Evolutionary conservation across 1,139 yeast genomes (phyloP), one percentile per base, ranked within the genome.

Genomic region (Nakaseomyces kungkrabaensis): DNA sequence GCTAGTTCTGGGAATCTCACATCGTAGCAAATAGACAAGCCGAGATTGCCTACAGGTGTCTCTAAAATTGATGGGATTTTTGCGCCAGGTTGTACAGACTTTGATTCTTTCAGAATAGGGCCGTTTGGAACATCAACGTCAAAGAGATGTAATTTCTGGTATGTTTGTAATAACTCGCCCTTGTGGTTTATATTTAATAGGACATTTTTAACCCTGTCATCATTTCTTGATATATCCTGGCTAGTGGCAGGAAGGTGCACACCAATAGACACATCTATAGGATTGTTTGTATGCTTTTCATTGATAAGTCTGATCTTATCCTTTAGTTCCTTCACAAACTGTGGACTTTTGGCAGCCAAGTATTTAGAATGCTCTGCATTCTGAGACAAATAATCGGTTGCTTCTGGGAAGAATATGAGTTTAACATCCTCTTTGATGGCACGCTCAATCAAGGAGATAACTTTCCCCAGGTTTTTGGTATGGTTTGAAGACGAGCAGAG

Each of bases 1-100:
- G 92, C 81, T 47, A 85, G 69, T 64, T 90, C 97, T 0, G 96
- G 96, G 65, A 90, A 90, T 55, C 97, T 72, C 40, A 92, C 78
- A 65, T 88, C 96, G 62, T 88, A 89, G 66, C 97, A 89, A 37
- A 87, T 85, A 1, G 83, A 87, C 10, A 80, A 69, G 0, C 97
- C 97, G 4, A 64, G 77, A 47, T 74, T 76, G 47, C 90, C 94
- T 0, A 74, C 72, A 0, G 82, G 76, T 0, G 83, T 73, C 1
- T 71, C 66, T 51, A 87, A 78, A 0, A 95, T 94, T 10, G 64
- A 56, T 4, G 78, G 66, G 1, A 85, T 66, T 17, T 63, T 57
- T 4, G 61, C 63, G 0, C 97, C 98, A 0, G 94, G 87, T 61
- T 86, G 90, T 4, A 90, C 96, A 2, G 94, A 79, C 44, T 77